Percentiles rank a stretch among this genome's conserved stretches.
These are phyloP conservation scores for Termitomyces sp. DNA, from an alignment of 768 basidiomycete species.

Conservation along the genomic window DNA sequence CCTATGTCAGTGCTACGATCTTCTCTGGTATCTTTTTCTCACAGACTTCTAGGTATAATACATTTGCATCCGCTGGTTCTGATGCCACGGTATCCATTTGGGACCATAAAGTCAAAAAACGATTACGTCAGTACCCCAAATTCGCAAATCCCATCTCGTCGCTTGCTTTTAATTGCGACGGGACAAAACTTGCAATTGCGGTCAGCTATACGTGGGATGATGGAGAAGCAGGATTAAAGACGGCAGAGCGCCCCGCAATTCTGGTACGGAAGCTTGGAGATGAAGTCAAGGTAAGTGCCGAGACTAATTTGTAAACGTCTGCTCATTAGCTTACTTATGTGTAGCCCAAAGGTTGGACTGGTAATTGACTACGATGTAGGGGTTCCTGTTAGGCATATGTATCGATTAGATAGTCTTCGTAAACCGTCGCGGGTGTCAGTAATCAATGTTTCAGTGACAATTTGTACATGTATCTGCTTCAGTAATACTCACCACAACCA, in stretches of 20 bases:
- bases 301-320: neutral
- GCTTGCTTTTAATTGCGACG: conserved; percentile 81
- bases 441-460: neutral
- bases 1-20: conserved; percentile 52
- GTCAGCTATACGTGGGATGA: conserved; percentile 91
- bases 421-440: neutral
- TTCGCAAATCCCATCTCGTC: conserved; percentile 73
- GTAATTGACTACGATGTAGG: conserved; percentile 2
- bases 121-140: conserved; percentile 86
- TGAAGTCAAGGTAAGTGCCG: conserved; percentile 61
- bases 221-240: conserved; percentile 68
- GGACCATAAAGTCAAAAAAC: conserved; percentile 97
- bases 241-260: conserved; percentile 58
- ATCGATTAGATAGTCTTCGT: neutral
- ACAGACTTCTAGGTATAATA: conserved; percentile 63
- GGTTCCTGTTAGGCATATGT: neutral
- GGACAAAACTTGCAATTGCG: conserved; percentile 77
- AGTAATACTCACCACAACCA: neutral
- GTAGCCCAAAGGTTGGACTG: conserved; percentile 18
- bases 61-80: conserved; percentile 93
- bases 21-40: neutral
- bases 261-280: conserved; percentile 66
- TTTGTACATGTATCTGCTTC: conserved; percentile 1
- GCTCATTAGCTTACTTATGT: neutral
- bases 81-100: conserved; percentile 94